Percentiles rank a stretch among this genome's conserved stretches.
Evolutionary conservation across 2,329 filamentous ascomycete genomes (phyloP).

Genomic region (Colletotrichum sp.): DNA sequence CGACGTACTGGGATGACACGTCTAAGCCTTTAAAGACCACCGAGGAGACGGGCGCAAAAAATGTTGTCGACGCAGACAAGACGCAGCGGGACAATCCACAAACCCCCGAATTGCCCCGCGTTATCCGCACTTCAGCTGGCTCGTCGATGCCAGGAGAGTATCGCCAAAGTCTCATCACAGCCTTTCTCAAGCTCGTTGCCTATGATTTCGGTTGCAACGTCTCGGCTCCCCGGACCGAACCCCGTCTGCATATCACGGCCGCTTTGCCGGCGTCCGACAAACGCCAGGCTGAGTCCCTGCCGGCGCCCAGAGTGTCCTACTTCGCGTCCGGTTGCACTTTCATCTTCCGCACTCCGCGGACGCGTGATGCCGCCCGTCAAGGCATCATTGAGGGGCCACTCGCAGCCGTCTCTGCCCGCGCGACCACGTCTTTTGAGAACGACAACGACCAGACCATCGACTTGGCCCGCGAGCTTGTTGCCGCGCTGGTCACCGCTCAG

Average conservation of each 20-base stretch:
- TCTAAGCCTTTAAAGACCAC: slow-evolving; percentile 36
- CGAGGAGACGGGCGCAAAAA: slow-evolving; percentile 1
- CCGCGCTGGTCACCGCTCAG: slow-evolving; percentile 67
- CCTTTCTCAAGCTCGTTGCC: slow-evolving; percentile 68
- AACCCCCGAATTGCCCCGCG: background rate
- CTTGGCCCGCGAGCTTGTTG: slow-evolving; percentile 64
- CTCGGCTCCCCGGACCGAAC: slow-evolving; percentile 60
- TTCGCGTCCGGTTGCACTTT: slow-evolving; percentile 65
- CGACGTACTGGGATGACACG: slow-evolving; percentile 67
- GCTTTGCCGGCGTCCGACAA: slow-evolving; percentile 28
- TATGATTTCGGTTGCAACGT: slow-evolving; percentile 72
- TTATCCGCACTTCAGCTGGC: slow-evolving; percentile 52
- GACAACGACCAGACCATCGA: slow-evolving; percentile 66
- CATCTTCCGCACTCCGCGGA: slow-evolving; percentile 62
- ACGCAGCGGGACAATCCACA: slow-evolving; percentile 9
- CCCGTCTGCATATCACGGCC: slow-evolving; percentile 60
- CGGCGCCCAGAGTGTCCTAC: slow-evolving; percentile 52
- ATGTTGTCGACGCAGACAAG: slow-evolving; percentile 15
- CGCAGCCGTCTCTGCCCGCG: slow-evolving; percentile 63
- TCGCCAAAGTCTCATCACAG: slow-evolving; percentile 60
- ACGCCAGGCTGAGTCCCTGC: background rate
- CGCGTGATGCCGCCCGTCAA: slow-evolving; percentile 63
- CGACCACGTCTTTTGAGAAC: slow-evolving; percentile 56
- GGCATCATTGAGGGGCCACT: slow-evolving; percentile 68
- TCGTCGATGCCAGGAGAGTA: slow-evolving; percentile 63